Evolutionary conservation across 2,329 filamentous ascomycete genomes (phyloP).

Genomic region (Aspergillus pseudoglaucus): DNA sequence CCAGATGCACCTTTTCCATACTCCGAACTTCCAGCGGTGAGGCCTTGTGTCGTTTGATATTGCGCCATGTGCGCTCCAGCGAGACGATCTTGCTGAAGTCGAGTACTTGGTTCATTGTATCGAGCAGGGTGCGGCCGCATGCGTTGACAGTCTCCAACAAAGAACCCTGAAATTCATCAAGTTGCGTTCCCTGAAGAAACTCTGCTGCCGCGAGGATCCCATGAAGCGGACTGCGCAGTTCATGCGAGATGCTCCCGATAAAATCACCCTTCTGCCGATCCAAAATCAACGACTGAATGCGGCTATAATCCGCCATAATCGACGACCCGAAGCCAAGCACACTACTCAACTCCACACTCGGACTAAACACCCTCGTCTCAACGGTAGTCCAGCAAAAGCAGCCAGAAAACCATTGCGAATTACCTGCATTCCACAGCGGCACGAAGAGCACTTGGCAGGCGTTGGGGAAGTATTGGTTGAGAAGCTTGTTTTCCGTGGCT

Average conservation of each 20-base stretch:
- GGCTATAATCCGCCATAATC: constrained; percentile 39
- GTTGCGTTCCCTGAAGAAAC: constrained; percentile 32
- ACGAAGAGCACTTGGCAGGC: constrained; percentile 46
- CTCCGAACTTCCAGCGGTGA: constrained; percentile 20
- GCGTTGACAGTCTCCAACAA: constrained; percentile 36
- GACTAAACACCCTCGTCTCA: constrained; percentile 31
- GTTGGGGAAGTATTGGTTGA: constrained; percentile 42
- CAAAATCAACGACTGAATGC: constrained; percentile 36
- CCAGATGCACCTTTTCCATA: constrained; percentile 27
- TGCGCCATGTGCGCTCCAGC: constrained; percentile 30
- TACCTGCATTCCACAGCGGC: constrained; percentile 46
- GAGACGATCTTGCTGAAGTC: constrained; percentile 49
- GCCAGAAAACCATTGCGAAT: constrained; percentile 42
- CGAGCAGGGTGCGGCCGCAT: constrained; percentile 36
- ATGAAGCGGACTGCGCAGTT: constrained; percentile 38
- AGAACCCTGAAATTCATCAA: constrained; percentile 35
- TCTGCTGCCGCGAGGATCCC: constrained; percentile 38
- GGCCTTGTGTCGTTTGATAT: constrained; percentile 24
- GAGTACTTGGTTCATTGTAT: constrained; percentile 41
- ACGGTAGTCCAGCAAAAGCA: constrained; percentile 40
- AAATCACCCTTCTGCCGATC: constrained; percentile 41
- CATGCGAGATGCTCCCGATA: constrained; percentile 40
- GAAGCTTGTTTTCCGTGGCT: constrained; percentile 30
- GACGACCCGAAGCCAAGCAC: constrained; percentile 37
- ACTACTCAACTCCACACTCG: constrained; percentile 34